Conservation (phyloP, 306 rosid species). For the Quercus variabilis region DNA sequence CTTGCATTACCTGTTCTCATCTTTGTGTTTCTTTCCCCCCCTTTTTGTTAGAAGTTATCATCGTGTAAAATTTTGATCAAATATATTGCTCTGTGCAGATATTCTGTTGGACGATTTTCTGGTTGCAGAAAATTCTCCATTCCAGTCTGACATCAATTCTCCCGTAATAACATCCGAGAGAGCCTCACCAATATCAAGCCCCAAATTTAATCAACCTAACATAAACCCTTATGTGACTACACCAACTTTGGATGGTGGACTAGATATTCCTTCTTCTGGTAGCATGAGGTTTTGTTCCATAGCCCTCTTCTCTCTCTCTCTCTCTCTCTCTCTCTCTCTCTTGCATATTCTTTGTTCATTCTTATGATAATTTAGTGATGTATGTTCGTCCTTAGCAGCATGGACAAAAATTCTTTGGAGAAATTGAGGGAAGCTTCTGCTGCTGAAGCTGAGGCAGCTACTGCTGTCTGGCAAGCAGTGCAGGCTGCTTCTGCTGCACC, state of each 20-base stretch:
- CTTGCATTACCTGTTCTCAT: background rate
- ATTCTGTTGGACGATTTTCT: slow-evolving; percentile 74
- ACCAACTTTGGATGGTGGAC: slow-evolving; percentile 44
- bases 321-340: slow-evolving; percentile 13
- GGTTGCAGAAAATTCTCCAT: slow-evolving; percentile 85
- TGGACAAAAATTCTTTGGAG: slow-evolving; percentile 89
- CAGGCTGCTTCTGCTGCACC: slow-evolving; percentile 56
- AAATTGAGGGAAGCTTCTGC: slow-evolving; percentile 98
- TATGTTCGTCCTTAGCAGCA: slow-evolving; percentile 37
- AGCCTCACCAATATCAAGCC: slow-evolving; percentile 50
- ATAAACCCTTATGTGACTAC: slow-evolving; percentile 28
- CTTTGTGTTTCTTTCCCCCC: background rate
- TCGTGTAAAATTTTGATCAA: background rate
- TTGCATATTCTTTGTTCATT: slow-evolving; percentile 8
- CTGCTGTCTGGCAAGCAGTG: slow-evolving; percentile 94
- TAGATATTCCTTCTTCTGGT: slow-evolving; percentile 48
- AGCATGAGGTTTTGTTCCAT: slow-evolving; percentile 51
- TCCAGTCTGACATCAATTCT: slow-evolving; percentile 54
- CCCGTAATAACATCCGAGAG: slow-evolving; percentile 57
- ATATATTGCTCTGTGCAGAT: slow-evolving; percentile 51
- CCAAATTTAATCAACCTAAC: slow-evolving; percentile 48
- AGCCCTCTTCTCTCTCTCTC: slow-evolving; percentile 12
- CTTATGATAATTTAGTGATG: slow-evolving; percentile 17
- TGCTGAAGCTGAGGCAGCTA: slow-evolving; percentile 98
- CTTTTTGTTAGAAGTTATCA: background rate